Conservation (phyloP, 306 rosid genomes). For the Sophora flavescens region DNA sequence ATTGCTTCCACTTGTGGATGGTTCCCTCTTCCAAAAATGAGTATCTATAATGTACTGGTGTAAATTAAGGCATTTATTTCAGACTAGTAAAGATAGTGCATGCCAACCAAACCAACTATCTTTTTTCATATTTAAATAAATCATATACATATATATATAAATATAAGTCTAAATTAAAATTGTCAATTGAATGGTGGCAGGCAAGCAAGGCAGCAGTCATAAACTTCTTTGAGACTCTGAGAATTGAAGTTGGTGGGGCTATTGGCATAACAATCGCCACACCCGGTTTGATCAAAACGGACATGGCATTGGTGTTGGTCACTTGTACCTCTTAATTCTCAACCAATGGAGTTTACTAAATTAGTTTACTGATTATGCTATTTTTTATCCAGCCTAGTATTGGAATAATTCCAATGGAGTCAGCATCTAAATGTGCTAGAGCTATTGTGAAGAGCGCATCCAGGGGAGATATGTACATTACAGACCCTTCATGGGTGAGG, state of each 20-base stretch:
- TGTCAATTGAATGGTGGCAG: conserved; percentile 44
- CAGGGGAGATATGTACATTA: conserved; percentile 53
- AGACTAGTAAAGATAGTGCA: neutral
- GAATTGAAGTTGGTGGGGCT: conserved; percentile 48
- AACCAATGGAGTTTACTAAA: neutral
- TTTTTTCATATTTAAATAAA: too few species aligned
- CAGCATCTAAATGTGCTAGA: conserved; percentile 44
- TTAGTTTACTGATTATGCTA: neutral
- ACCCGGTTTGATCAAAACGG: conserved; percentile 49
- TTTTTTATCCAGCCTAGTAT: conserved; percentile 34
- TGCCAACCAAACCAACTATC: too few species aligned
- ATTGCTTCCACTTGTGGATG: conserved; percentile 67
- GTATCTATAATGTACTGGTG: conserved; percentile 67
- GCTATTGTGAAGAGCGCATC: conserved; percentile 47
- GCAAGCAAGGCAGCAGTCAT: conserved; percentile 62
- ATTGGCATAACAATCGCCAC: conserved; percentile 59
- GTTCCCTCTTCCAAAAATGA: conserved; percentile 63
- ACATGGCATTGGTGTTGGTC: conserved; percentile 8
- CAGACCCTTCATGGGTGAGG: conserved; percentile 50
- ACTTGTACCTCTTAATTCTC: too few species aligned
- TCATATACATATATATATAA: too few species aligned
- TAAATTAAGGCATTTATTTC: conserved; percentile 11
- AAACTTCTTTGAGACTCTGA: conserved; percentile 56
- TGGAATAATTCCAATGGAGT: conserved; percentile 38
- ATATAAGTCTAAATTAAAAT: too few species aligned